phyloP scores from a whole-genome alignment of 169 alveolate species.

The Eimeria sp. region DNA sequence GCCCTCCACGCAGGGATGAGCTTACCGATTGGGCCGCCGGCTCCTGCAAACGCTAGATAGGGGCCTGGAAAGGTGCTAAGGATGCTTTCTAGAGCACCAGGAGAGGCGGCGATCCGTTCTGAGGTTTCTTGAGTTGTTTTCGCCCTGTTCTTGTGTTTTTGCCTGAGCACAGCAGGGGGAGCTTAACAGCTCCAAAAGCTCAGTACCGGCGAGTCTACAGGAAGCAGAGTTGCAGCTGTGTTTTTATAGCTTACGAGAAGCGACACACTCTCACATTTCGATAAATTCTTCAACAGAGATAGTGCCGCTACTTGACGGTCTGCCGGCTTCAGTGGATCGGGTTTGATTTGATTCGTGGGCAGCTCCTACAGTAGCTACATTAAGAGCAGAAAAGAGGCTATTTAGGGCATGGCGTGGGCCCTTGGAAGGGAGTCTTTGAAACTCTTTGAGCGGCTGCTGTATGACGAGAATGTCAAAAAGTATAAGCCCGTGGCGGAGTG shows the following conservation, averaged over 20 bases:
- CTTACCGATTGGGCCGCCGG: constrained; percentile 68
- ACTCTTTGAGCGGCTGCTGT: background rate
- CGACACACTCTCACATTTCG: constrained; percentile 1
- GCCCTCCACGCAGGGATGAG: background rate
- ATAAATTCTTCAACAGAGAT: background rate
- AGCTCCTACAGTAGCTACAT: background rate
- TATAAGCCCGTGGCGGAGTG: constrained; percentile 31
- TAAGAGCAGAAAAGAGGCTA: background rate
- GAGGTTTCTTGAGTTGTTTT: background rate
- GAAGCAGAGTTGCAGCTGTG: background rate
- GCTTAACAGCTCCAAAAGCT: background rate
- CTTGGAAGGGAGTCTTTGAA: background rate
- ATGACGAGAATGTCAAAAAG: constrained; percentile 21
- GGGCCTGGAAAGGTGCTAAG: constrained; percentile 14
- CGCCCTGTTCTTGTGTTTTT: background rate
- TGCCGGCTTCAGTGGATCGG: background rate
- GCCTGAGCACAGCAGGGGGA: constrained; percentile 24
- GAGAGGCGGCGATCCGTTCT: background rate
- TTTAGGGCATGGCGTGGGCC: constrained; percentile 48
- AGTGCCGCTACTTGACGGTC: constrained; percentile 10
- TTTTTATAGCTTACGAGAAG: too few species aligned
- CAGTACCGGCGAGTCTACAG: background rate
- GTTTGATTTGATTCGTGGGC: background rate
- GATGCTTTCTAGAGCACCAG: background rate
- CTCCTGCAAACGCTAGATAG: constrained; percentile 51